Percentiles rank a stretch among this genome's conserved stretches.
Conservation (phyloP, 1,284 basidiomycete species). For the Ustilago hordei region DNA sequence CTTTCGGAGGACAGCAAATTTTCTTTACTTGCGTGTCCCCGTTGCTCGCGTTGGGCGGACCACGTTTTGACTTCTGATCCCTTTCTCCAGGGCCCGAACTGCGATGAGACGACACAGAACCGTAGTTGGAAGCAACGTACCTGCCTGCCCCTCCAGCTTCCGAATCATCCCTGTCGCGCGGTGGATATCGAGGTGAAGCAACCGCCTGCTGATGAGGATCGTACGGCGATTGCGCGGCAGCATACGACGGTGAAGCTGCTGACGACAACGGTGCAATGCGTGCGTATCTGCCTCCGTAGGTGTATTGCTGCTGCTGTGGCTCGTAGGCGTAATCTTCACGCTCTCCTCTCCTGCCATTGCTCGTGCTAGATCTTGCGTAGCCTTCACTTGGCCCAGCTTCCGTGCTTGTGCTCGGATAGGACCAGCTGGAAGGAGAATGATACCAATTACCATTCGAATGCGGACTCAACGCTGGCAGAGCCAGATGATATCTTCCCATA, state of each 20-base stretch:
- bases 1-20: neutral
- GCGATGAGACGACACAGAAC: neutral
- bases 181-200: neutral
- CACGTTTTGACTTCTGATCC: neutral
- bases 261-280: neutral
- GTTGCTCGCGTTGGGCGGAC: neutral
- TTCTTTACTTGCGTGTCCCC: neutral
- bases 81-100: neutral
- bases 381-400: neutral
- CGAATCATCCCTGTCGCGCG: neutral
- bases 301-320: neutral
- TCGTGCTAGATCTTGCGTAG: neutral
- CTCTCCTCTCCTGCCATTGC: neutral
- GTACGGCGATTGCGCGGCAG: neutral
- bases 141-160: neutral
- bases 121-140: neutral
- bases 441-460: neutral
- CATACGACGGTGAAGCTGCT: neutral
- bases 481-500: neutral
- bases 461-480: neutral
- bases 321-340: neutral
- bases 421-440: neutral
- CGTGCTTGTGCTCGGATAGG: neutral
- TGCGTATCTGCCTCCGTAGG: neutral
- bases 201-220: neutral